Evolutionary conservation across 2,329 filamentous ascomycete genomes (phyloP).

Genomic region (Pseudogymnoascus sp.): DNA sequence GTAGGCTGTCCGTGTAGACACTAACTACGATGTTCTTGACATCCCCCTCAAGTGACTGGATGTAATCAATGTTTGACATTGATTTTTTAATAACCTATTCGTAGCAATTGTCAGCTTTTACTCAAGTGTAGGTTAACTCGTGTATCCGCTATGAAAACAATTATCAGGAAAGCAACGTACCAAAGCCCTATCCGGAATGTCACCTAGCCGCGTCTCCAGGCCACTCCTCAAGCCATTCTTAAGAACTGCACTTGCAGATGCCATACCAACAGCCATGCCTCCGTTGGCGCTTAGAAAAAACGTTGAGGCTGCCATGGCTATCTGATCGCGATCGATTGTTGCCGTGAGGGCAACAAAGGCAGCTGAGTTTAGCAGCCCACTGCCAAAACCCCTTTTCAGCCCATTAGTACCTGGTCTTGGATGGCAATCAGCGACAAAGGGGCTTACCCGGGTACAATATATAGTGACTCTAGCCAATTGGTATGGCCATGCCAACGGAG

Average conservation of each 20-base stretch:
- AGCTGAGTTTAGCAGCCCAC: conserved; percentile 37
- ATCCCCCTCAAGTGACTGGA: background rate
- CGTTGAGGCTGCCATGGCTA: conserved; percentile 41
- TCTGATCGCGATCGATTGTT: conserved; percentile 35
- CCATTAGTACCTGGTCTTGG: background rate
- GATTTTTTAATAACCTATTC: background rate
- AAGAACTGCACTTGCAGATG: conserved; percentile 17
- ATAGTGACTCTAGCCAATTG: conserved; percentile 45
- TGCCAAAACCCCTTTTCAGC: conserved; percentile 37
- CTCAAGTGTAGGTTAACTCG: background rate
- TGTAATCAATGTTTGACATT: background rate
- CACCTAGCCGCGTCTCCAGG: background rate
- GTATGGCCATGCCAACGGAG: conserved; percentile 53
- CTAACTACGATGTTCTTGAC: background rate
- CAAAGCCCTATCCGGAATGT: background rate
- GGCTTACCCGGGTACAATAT: conserved; percentile 41
- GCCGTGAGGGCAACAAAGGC: conserved; percentile 43
- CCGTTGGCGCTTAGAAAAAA: conserved; percentile 33
- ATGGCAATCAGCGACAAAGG: background rate
- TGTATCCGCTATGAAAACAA: background rate
- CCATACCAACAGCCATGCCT: conserved; percentile 20
- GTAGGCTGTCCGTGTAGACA: background rate
- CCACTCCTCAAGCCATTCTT: conserved; percentile 11
- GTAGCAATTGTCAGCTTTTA: background rate
- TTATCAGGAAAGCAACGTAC: background rate